Percentiles rank a stretch among this genome's conserved stretches.
Evolutionary conservation across 78 protist genomes (phyloP).

Genomic region (Ministeria vibrans): DNA sequence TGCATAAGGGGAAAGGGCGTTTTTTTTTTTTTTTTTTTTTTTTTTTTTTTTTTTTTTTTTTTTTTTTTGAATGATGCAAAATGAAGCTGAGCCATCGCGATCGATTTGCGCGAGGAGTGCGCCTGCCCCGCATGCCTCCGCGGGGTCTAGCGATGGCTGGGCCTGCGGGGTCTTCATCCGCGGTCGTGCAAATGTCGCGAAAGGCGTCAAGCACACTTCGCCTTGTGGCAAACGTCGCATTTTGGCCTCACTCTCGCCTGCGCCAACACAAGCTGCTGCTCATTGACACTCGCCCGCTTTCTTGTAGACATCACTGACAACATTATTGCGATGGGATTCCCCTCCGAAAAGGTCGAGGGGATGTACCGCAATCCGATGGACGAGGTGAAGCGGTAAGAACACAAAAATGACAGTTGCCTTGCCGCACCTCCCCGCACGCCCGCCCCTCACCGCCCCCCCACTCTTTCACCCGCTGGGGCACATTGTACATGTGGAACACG

Average conservation of each 20-base stretch:
- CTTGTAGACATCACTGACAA: constrained; percentile 14
- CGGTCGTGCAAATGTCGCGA: no score
- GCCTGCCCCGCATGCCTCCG: no score
- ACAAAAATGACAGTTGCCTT: neutral
- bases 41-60: neutral
- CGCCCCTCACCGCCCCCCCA: neutral
- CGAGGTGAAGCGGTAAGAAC: constrained; percentile 14
- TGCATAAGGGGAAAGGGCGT: neutral
- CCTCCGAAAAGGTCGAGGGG: constrained; percentile 33
- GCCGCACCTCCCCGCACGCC: neutral
- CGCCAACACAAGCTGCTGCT: neutral
- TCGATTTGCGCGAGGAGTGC: no score
- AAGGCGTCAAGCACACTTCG: neutral
- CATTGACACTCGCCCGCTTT: neutral
- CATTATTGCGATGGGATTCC: constrained; percentile 48
- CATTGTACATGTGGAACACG: no score
- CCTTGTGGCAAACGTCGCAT: neutral
- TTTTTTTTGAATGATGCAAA: neutral
- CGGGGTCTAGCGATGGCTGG: no score
- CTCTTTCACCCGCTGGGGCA: neutral
- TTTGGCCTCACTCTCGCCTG: neutral
- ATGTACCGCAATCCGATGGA: constrained; percentile 32
- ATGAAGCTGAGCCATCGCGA: neutral
- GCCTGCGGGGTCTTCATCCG: no score
- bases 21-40: neutral